phyloP scores from a whole-genome alignment of 83 land plant species.

The Picea abies region DNA sequence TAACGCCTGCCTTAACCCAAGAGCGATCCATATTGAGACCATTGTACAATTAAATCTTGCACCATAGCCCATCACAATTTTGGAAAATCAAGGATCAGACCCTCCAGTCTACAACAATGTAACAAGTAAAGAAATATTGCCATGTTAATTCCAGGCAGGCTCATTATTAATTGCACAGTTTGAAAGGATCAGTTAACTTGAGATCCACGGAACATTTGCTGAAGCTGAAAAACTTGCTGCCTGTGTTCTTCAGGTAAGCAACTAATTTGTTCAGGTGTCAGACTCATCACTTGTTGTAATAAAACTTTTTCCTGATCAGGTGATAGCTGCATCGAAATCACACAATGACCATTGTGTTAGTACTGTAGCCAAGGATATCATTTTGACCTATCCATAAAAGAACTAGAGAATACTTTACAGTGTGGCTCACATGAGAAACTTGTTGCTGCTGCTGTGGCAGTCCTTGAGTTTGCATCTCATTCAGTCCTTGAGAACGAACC shows the following conservation, averaged over 20 bases:
- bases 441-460: conserved; percentile 20
- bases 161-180: not conserved
- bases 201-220: conserved; percentile 65
- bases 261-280: conserved; percentile 90
- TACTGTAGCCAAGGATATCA: not conserved
- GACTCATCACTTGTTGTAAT: conserved; percentile 90
- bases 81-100: not conserved
- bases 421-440: not conserved
- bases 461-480: conserved; percentile 16
- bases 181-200: not conserved
- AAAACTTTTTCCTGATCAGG: conserved; percentile 82
- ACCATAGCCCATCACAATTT: not conserved
- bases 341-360: conserved; percentile 8
- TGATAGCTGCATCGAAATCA: conserved; percentile 44
- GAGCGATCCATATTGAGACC: too few relatives aligned
- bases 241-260: conserved; percentile 86
- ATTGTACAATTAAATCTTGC: not conserved
- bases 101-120: not conserved
- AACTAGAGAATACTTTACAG: not conserved
- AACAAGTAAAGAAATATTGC: not conserved
- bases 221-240: conserved; percentile 80
- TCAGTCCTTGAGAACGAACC: conserved; percentile 2
- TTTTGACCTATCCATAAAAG: not conserved
- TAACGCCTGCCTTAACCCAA: too few relatives aligned
- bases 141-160: not conserved